Evolutionary conservation across 495 filamentous ascomycete genomes (phyloP), one percentile per base, ranked within the genome.

Genomic region (Penicillium manginii): DNA sequence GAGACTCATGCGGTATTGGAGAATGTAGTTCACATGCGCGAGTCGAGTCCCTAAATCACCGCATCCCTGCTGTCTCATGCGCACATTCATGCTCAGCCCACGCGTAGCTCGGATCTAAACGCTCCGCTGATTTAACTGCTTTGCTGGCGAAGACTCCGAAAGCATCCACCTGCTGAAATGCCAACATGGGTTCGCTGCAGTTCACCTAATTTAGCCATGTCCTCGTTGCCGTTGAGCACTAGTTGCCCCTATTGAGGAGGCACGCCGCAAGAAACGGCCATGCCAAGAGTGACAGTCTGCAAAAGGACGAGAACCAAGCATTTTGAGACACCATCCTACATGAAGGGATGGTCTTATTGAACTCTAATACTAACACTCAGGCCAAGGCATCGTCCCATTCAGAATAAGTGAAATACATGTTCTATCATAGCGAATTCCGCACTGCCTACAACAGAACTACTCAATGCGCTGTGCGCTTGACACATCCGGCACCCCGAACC

Each of bases 401-500:
- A 3, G 11, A 39, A 4, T 39, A 39, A 14, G 12, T n/a, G 15
- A 39, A 39, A 12, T 29, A 37, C 35, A 37, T 37, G 6, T 37
- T n/a, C 21, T 22, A 46, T 46, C 43, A 46, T 46, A 19, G 11
- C 21, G 43, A 46, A 26, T n/a, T 14, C 29, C 6, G 12, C 12
- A 49, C 4, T 49, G 19, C 12, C 21, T 42, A 18, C 40, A 9
- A 8, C 32, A 42, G 6, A 48, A 58, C 51, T 55, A 74, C 62
- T 82, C 77, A 48, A 84, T 69, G 35, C 73, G 62, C 52, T 67
- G 57, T 3, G 78, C 78, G 49, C 68, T 59, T 14, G 67, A 72
- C 26, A 81, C 71, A 67, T 83, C 80, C 6, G 73, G 68, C 32
- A 83, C 82, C 2, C 83, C 81, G 18, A 55, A 63, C 0, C 81